These are phyloP conservation scores for Cytospora leucostoma DNA, from an alignment of 2,329 filamentous ascomycete genomes.

Conservation along the genomic window DNA sequence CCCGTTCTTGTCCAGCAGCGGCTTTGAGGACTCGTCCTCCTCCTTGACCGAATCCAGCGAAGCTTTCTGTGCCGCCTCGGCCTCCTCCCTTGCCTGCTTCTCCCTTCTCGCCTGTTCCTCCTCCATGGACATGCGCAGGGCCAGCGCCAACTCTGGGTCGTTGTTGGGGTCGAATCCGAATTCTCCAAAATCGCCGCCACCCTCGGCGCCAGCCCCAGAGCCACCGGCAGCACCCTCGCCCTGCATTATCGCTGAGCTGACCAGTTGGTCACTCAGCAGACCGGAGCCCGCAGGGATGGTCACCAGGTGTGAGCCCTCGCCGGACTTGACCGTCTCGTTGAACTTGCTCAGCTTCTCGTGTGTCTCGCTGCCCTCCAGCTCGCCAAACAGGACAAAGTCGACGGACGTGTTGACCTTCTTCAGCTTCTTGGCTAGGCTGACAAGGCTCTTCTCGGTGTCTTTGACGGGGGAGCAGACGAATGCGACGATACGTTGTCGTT, in stretches of 20 bases:
- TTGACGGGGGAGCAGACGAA: conserved; percentile 92
- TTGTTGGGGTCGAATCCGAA: conserved; percentile 89
- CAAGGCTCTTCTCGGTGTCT: conserved; percentile 85
- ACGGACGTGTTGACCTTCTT: conserved; percentile 96
- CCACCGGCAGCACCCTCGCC: conserved; percentile 73
- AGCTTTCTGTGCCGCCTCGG: conserved; percentile 72
- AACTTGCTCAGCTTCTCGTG: conserved; percentile 92
- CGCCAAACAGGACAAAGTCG: conserved; percentile 93
- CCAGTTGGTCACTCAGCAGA: conserved; percentile 87
- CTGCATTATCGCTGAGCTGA: conserved; percentile 85
- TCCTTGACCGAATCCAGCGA: conserved; percentile 81
- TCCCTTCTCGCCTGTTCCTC: conserved; percentile 88
- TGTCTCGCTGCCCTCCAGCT: conserved; percentile 84
- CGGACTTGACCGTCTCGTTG: conserved; percentile 88
- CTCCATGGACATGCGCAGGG: conserved; percentile 95
- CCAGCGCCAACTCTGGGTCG: conserved; percentile 92
- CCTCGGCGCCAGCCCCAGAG: conserved; percentile 56
- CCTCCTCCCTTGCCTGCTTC: conserved; percentile 65
- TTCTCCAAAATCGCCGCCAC: conserved; percentile 68
- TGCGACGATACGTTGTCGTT: conserved; percentile 94
- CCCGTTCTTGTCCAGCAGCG: conserved; percentile 64
- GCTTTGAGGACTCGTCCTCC: conserved; percentile 66
- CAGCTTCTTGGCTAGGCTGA: conserved; percentile 94
- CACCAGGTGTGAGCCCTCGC: conserved; percentile 87
- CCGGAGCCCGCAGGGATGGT: conserved; percentile 89